phyloP scores from a whole-genome alignment of 257 asterid species.

The Solanum ossicruentum region DNA sequence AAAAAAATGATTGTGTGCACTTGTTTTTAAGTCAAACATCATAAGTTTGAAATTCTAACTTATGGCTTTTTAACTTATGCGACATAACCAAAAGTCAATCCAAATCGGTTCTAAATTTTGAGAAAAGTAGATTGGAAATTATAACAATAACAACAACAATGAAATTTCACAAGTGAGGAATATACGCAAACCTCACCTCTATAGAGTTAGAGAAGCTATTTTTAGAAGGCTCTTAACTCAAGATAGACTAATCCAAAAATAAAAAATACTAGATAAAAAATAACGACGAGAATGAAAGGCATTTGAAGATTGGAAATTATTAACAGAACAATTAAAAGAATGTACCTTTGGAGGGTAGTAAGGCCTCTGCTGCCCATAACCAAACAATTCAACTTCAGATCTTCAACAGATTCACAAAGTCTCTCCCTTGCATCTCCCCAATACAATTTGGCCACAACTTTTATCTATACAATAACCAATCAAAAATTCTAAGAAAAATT shows the following conservation, averaged over 20 bases:
- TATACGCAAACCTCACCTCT: no score
- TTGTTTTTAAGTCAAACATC: no score
- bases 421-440: conserved; percentile 96
- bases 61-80: no score
- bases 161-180: accelerated
- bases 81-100: no score
- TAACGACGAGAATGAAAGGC: accelerated
- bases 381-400: conserved; percentile 53
- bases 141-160: no score
- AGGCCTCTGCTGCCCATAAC: conserved; percentile 94
- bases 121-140: neutral
- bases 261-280: no score
- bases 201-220: no score
- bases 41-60: no score
- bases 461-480: conserved; percentile 26
- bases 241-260: no score
- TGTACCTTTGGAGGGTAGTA: conserved; percentile 31
- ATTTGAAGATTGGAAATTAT: neutral
- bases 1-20: no score
- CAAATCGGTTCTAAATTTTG: neutral
- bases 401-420: conserved; percentile 52
- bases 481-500: neutral
- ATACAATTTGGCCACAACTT: conserved; percentile 48
- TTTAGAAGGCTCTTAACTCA: no score
- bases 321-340: neutral